These are phyloP conservation scores for Kwoniella sp. DNA, from an alignment of 768 basidiomycete species.

Conservation along the genomic window DNA sequence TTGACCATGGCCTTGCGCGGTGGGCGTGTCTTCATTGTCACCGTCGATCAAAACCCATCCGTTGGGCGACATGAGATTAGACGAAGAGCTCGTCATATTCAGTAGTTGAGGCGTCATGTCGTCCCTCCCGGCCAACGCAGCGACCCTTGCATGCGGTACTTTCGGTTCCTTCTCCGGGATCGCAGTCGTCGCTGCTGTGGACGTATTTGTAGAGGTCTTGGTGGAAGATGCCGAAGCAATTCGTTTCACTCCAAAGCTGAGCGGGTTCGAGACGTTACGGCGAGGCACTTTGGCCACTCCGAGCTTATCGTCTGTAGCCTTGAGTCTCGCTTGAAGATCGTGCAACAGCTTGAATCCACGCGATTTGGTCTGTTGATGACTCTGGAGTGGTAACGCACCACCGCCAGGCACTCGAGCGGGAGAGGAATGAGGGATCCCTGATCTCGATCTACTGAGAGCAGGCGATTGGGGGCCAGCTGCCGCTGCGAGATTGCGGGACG, in stretches of 20 bases:
- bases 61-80: constrained; percentile 34
- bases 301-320: constrained; percentile 48
- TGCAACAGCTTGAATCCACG: constrained; percentile 41
- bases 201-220: neutral
- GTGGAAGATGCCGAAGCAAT: neutral
- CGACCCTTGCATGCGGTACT: constrained; percentile 25
- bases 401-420: constrained; percentile 24
- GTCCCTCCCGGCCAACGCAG: constrained; percentile 19
- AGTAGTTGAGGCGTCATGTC: constrained; percentile 10
- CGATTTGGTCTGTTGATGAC: constrained; percentile 31
- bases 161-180: constrained; percentile 4
- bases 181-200: neutral
- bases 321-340: constrained; percentile 44
- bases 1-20: neutral
- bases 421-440: constrained; percentile 12
- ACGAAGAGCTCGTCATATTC: constrained; percentile 13
- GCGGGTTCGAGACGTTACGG: constrained; percentile 40
- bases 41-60: constrained; percentile 43
- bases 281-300: constrained; percentile 36
- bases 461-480: constrained; percentile 31
- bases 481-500: constrained; percentile 39
- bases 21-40: constrained; percentile 30
- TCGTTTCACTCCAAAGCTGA: constrained; percentile 12
- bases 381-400: neutral
- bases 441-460: constrained; percentile 21